Evolutionary conservation across 1,284 basidiomycete species (phyloP).

Genomic region (Naganishia cerealis): DNA sequence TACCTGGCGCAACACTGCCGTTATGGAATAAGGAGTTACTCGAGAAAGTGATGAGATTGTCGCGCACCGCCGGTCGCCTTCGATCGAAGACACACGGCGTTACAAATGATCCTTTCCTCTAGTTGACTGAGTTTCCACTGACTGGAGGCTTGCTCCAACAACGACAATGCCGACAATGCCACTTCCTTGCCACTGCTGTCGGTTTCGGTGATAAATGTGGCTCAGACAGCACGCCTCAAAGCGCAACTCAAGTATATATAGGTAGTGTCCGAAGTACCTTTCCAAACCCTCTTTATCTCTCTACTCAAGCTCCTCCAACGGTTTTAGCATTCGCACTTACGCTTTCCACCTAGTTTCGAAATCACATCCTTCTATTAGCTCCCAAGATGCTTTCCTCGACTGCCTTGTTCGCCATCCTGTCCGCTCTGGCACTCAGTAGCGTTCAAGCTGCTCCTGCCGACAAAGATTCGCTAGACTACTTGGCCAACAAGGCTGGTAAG

Average conservation of each 20-base stretch:
- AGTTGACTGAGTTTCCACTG: neutral
- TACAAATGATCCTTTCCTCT: neutral
- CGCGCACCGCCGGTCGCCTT: too few species aligned
- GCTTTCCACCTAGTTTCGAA: neutral
- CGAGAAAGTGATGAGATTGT: too few species aligned
- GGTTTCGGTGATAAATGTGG: neutral
- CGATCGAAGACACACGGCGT: neutral
- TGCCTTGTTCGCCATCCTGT: slow-evolving; percentile 20
- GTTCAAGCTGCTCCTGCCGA: slow-evolving; percentile 11
- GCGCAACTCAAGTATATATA: neutral
- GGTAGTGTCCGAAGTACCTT: neutral
- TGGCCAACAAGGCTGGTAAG: slow-evolving; percentile 34
- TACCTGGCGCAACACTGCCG: neutral
- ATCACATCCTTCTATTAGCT: neutral
- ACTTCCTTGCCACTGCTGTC: neutral
- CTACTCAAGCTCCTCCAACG: neutral
- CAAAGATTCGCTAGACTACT: slow-evolving; percentile 21
- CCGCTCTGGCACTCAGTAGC: slow-evolving; percentile 22
- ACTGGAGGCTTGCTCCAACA: neutral
- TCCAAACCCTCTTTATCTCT: neutral
- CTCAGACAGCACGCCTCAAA: neutral
- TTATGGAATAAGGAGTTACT: neutral
- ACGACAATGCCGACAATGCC: neutral
- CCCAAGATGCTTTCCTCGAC: slow-evolving; percentile 25
- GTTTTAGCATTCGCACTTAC: neutral